Conservation (phyloP, 345 rosid genomes). For the Brassica nigra region DNA sequence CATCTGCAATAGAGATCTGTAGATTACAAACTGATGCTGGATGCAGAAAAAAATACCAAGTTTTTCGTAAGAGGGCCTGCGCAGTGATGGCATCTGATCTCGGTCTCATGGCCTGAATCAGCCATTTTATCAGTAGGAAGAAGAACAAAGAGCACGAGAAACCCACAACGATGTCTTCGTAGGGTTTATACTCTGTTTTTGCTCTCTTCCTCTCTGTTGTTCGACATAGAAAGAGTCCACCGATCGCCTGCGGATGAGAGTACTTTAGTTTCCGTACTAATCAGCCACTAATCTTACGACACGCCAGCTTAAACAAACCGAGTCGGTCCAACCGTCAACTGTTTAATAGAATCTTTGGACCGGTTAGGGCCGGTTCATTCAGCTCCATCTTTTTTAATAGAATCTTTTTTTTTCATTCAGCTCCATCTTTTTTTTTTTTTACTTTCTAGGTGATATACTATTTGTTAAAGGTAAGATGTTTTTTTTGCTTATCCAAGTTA, state of each 20-base stretch:
- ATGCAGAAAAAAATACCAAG: slow-evolving; percentile 48
- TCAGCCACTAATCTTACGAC: background rate
- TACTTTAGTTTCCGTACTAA: background rate
- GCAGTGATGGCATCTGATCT: slow-evolving; percentile 76
- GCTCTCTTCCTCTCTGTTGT: slow-evolving; percentile 13
- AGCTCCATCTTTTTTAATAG: background rate
- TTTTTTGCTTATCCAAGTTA: slow-evolving; percentile 31
- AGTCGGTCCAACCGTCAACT: background rate
- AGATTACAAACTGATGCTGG: background rate
- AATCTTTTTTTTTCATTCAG: background rate
- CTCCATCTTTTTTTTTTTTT: background rate
- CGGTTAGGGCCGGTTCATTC: slow-evolving; percentile 23
- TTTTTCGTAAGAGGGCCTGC: slow-evolving; percentile 88
- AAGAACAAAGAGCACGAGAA: slow-evolving; percentile 14
- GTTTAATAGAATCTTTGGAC: background rate
- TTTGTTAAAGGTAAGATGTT: background rate
- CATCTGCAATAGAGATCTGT: background rate
- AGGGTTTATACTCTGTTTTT: slow-evolving; percentile 14
- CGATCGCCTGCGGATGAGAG: slow-evolving; percentile 16
- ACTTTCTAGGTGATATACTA: background rate
- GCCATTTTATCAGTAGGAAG: slow-evolving; percentile 41
- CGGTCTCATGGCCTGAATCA: slow-evolving; percentile 41
- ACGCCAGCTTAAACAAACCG: slow-evolving; percentile 7
- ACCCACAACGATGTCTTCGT: background rate
- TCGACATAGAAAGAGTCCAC: background rate